A percentile compares a stretch with the other conserved stretches of the same genome.
Evolutionary conservation across 1,284 basidiomycete species (phyloP).

Genomic region (Taiwanofungus camphoratus): DNA sequence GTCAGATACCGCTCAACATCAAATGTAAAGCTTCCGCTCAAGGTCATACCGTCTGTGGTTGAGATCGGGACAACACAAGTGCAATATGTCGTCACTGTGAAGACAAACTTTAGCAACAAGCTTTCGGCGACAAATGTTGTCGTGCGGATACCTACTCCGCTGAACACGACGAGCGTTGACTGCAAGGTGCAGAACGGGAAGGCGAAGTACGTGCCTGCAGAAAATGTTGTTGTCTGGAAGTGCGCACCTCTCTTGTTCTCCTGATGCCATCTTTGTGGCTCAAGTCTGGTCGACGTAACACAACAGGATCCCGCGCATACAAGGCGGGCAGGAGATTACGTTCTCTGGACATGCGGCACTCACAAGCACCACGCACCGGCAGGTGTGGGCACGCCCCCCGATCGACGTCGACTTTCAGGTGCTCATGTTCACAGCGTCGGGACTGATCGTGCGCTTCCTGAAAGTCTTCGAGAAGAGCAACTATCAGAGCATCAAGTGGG

Average conservation of each 20-base stretch:
- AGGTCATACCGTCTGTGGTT: slow-evolving; percentile 86
- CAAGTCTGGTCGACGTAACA: neutral
- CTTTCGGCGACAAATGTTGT: slow-evolving; percentile 92
- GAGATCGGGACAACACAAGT: slow-evolving; percentile 91
- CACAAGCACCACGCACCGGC: slow-evolving; percentile 82
- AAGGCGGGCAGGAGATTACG: slow-evolving; percentile 89
- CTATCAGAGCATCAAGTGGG: slow-evolving; percentile 93
- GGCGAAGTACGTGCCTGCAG: slow-evolving; percentile 94
- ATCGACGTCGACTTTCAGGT: slow-evolving; percentile 98
- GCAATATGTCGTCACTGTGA: slow-evolving; percentile 86
- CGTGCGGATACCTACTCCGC: slow-evolving; percentile 89
- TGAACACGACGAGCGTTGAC: slow-evolving; percentile 90
- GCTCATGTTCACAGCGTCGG: slow-evolving; percentile 97
- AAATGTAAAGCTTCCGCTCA: slow-evolving; percentile 92
- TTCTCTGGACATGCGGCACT: slow-evolving; percentile 81
- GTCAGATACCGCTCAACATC: slow-evolving; percentile 89
- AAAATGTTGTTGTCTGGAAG: slow-evolving; percentile 98
- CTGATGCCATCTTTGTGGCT: neutral
- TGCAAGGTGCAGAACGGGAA: slow-evolving; percentile 91
- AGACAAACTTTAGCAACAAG: slow-evolving; percentile 88
- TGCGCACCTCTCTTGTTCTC: slow-evolving; percentile 38
- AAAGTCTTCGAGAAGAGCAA: slow-evolving; percentile 97
- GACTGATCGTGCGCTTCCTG: slow-evolving; percentile 92
- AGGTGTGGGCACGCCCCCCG: slow-evolving; percentile 96
- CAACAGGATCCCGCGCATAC: slow-evolving; percentile 81